These are phyloP conservation scores for Bacidia rubella DNA, from an alignment of 495 filamentous ascomycete species.

Conservation along the genomic window DNA sequence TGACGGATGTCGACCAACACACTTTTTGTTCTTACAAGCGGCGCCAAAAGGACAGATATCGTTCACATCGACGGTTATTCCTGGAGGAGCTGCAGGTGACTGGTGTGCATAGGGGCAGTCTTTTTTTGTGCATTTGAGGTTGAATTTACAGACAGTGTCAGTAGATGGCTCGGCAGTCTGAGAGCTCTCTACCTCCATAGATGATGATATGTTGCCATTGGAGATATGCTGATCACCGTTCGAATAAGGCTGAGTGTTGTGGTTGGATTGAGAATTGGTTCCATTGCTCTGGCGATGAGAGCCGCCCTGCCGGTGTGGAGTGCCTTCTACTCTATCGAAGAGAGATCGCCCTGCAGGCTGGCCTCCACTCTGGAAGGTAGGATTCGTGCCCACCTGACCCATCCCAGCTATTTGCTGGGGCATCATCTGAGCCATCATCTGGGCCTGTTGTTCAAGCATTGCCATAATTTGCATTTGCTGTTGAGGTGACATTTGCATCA, in stretches of 20 bases:
- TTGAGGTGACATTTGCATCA: slow-evolving; percentile 47
- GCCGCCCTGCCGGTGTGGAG: slow-evolving; percentile 29
- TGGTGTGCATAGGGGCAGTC: slow-evolving; percentile 92
- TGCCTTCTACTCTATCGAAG: slow-evolving; percentile 60
- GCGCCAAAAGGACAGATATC: slow-evolving; percentile 76
- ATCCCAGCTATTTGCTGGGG: slow-evolving; percentile 33
- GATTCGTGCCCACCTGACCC: slow-evolving; percentile 37
- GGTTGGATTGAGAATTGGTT: slow-evolving; percentile 15
- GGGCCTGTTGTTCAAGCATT: slow-evolving; percentile 80
- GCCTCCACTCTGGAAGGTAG: slow-evolving; percentile 34
- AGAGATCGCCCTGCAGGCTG: slow-evolving; percentile 49
- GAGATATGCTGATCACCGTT: slow-evolving; percentile 16
- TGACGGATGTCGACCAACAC: slow-evolving; percentile 80
- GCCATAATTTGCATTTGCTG: slow-evolving; percentile 70
- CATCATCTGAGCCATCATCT: slow-evolving; percentile 58
- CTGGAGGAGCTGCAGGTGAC: slow-evolving; percentile 79
- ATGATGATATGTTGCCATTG: slow-evolving; percentile 33
- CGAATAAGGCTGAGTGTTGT: slow-evolving; percentile 12
- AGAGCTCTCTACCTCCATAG: slow-evolving; percentile 34
- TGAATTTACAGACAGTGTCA: slow-evolving; percentile 57
- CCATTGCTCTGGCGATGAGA: slow-evolving; percentile 19
- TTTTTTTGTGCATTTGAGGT: slow-evolving; percentile 69
- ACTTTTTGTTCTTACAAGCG: slow-evolving; percentile 92
- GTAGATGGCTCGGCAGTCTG: slow-evolving; percentile 15
- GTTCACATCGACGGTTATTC: slow-evolving; percentile 59